Evolutionary conservation across 1,284 basidiomycete species (phyloP).

Genomic region (Phellopilus nigrolimitatus): DNA sequence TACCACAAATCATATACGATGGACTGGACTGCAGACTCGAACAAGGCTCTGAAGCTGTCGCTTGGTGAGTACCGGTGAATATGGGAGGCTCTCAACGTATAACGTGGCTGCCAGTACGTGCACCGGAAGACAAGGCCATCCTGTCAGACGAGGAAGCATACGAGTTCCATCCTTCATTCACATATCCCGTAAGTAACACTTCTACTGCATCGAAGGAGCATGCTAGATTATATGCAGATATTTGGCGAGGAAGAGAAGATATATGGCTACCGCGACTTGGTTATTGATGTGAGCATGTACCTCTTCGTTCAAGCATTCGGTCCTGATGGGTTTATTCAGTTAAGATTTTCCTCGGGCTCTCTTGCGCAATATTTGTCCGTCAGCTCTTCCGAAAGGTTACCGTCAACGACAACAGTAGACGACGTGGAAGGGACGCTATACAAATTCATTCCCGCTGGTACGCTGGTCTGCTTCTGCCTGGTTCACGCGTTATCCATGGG

Average conservation of each 20-base stretch:
- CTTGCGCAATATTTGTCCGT: conserved; percentile 75
- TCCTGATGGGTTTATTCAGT: conserved; percentile 36
- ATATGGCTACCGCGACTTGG: conserved; percentile 85
- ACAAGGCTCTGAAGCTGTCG: conserved; percentile 67
- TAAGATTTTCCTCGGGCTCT: conserved; percentile 86
- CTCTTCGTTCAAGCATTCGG: not conserved
- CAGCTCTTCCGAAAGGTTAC: conserved; percentile 61
- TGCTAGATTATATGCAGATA: conserved; percentile 45
- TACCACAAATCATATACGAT: too few relatives aligned
- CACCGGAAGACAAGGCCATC: conserved; percentile 54
- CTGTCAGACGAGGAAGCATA: conserved; percentile 58
- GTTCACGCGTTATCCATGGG: conserved; percentile 1
- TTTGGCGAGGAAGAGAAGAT: conserved; percentile 96
- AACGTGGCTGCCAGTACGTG: conserved; percentile 44
- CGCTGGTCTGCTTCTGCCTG: conserved; percentile 19
- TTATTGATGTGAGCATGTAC: conserved; percentile 65
- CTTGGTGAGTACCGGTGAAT: conserved; percentile 46
- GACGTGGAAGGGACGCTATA: conserved; percentile 79
- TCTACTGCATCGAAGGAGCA: not conserved
- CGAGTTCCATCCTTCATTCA: conserved; percentile 80
- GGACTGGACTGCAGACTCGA: conserved; percentile 76
- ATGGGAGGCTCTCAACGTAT: not conserved
- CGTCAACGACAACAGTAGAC: conserved; percentile 75
- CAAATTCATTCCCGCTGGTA: conserved; percentile 77
- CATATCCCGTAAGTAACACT: conserved; percentile 66